Evolutionary conservation across 495 filamentous ascomycete genomes (phyloP), one percentile per base, ranked within the genome.

Genomic region (Penicillium atrosanguineum): DNA sequence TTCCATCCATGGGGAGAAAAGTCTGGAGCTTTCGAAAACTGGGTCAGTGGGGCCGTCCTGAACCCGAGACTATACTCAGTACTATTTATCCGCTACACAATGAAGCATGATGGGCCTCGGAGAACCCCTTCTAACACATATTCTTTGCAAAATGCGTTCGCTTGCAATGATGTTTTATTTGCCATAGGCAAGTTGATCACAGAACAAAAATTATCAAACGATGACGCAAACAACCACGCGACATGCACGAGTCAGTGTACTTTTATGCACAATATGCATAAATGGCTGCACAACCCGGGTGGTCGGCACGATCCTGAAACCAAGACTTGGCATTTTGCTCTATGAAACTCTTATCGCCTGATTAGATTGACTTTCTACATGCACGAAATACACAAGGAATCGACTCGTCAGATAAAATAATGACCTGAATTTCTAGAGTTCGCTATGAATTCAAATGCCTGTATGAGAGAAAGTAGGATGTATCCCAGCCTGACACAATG

Each of bases 361-460:
- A 23, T 23, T 2, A 23, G 23, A 23, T 23, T 23, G 2, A 23
- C 23, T 2, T 5, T 23, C 23, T 23, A 5, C 5, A 2, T 23
- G 23, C 23, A 23, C 23, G 23, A 5, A 2, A 5, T 23, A 5
- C 23, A 23, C 48, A 48, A 48, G 44, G 45, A 4, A 7, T 23
- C 2, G n/a, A n/a, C n/a, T n/a, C 12, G 26, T 34, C 46, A 50
- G 46, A 46, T 55, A 46, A 50, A 7, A n/a, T 11, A 16, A 48
- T 48, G 25, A 43, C 44, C 52, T 20, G 12, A 15, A 5, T n/a
- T n/a, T n/a, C n/a, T n/a, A n/a, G n/a, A n/a, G n/a, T n/a, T n/a
- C n/a, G n/a, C n/a, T n/a, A n/a, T n/a, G n/a, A n/a, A n/a, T n/a
- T n/a, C n/a, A n/a, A n/a, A n/a, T n/a, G n/a, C n/a, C n/a, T n/a